Evolutionary conservation across 345 rosid genomes (phyloP).

Genomic region (Aquilaria sinensis): DNA sequence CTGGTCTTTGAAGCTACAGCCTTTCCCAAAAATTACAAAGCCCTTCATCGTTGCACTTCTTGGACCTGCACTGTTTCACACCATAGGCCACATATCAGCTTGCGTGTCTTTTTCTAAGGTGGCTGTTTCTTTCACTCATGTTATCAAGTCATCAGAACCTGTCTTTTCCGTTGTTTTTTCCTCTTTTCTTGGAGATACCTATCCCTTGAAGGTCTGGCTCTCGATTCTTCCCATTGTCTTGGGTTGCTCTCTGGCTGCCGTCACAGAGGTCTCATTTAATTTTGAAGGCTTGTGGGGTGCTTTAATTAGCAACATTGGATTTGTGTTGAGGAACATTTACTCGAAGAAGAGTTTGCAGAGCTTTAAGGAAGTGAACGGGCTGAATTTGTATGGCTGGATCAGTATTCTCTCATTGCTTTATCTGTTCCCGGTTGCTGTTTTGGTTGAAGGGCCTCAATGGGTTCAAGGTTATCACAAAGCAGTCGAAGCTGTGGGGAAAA

Average conservation of each 20-base stretch:
- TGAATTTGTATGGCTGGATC: slow-evolving; percentile 87
- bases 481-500: slow-evolving; percentile 53
- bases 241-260: slow-evolving; percentile 93
- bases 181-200: slow-evolving; percentile 79
- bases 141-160: slow-evolving; percentile 93
- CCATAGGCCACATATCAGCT: slow-evolving; percentile 92
- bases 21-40: slow-evolving; percentile 75
- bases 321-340: slow-evolving; percentile 81
- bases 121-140: slow-evolving; percentile 97
- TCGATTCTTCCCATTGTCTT: slow-evolving; percentile 88
- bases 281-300: slow-evolving; percentile 82
- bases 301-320: slow-evolving; percentile 91
- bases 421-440: slow-evolving; percentile 75
- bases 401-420: slow-evolving; percentile 67
- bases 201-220: slow-evolving; percentile 83
- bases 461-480: slow-evolving; percentile 76
- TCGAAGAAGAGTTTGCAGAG: slow-evolving; percentile 74
- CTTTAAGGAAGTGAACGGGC: slow-evolving; percentile 82
- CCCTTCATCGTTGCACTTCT: slow-evolving; percentile 83
- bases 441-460: slow-evolving; percentile 94
- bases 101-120: slow-evolving; percentile 98
- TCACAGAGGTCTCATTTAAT: slow-evolving; percentile 92
- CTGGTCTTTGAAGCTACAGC: slow-evolving; percentile 80
- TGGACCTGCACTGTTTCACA: slow-evolving; percentile 94
- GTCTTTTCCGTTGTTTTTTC: slow-evolving; percentile 95